Evolutionary conservation across 805 yeast species (phyloP).

Genomic region (Yarrowia yakushimensis): DNA sequence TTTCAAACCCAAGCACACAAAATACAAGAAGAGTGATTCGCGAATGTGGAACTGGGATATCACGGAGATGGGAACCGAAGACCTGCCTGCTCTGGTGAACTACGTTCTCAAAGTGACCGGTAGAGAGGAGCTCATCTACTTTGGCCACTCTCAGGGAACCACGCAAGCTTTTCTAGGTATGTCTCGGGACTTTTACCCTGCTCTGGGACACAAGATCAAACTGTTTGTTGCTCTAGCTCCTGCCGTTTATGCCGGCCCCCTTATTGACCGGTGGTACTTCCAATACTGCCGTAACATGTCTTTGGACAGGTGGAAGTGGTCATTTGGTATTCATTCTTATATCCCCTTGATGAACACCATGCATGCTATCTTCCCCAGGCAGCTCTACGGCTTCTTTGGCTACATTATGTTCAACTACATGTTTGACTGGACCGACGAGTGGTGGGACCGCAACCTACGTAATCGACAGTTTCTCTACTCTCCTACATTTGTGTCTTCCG

Average conservation of each 20-base stretch:
- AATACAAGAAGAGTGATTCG: constrained; percentile 43
- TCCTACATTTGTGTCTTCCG: constrained; percentile 76
- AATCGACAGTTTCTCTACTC: constrained; percentile 78
- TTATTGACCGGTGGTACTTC: constrained; percentile 52
- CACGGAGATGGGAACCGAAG: constrained; percentile 73
- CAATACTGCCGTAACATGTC: constrained; percentile 34
- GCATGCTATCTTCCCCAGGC: constrained; percentile 48
- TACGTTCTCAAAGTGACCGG: constrained; percentile 47
- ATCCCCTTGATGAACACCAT: constrained; percentile 67
- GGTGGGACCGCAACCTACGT: constrained; percentile 69
- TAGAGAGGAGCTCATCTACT: constrained; percentile 48
- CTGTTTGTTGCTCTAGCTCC: constrained; percentile 81
- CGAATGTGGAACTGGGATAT: constrained; percentile 94
- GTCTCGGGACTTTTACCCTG: constrained; percentile 45
- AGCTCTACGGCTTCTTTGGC: constrained; percentile 60
- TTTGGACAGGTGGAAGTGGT: constrained; percentile 33
- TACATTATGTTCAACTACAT: constrained; percentile 82
- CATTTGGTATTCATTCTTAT: constrained; percentile 77
- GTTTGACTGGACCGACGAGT: constrained; percentile 78
- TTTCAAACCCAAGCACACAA: constrained; percentile 63
- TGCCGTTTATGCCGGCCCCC: constrained; percentile 81
- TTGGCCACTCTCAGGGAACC: constrained; percentile 93
- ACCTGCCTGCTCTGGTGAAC: constrained; percentile 69
- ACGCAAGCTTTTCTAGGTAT: constrained; percentile 76
- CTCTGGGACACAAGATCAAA: constrained; percentile 53